Evolutionary conservation across 768 basidiomycete genomes (phyloP).

Genomic region (Boletus speciosus): DNA sequence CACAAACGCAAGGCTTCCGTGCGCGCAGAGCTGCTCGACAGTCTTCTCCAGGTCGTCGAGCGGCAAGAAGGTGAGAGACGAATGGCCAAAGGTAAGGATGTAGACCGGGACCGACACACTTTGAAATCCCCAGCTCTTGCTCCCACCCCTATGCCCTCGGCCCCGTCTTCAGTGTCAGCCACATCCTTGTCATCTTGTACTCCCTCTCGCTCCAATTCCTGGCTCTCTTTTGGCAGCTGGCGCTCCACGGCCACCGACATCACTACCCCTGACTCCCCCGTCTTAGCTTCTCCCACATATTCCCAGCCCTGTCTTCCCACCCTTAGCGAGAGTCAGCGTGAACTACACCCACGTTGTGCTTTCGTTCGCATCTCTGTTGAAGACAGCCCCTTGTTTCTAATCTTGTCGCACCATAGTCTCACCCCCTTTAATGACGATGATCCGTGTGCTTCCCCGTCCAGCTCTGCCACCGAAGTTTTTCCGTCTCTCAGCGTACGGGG

Average conservation of each 20-base stretch:
- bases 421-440: constrained; percentile 15
- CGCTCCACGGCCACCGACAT: constrained; percentile 37
- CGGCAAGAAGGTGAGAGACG: constrained; percentile 39
- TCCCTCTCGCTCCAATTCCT: constrained; percentile 37
- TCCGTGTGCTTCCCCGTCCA: constrained; percentile 10
- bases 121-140: constrained; percentile 6
- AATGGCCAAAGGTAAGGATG: constrained; percentile 39
- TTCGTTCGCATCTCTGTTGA: constrained; percentile 35
- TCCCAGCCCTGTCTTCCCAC: constrained; percentile 29
- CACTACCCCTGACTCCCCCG: constrained; percentile 33
- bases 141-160: constrained; percentile 17
- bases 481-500: constrained; percentile 9
- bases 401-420: neutral
- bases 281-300: constrained; percentile 30
- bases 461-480: neutral
- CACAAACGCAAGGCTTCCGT: constrained; percentile 21
- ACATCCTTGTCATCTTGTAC: constrained; percentile 26
- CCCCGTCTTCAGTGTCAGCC: constrained; percentile 23
- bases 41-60: constrained; percentile 42
- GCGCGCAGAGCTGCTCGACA: constrained; percentile 40
- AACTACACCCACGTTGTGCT: constrained; percentile 35
- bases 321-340: constrained; percentile 28
- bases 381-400: constrained; percentile 36
- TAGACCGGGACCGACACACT: constrained; percentile 29
- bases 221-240: constrained; percentile 43